Conservation (phyloP, 345 rosid species). For the Ricinus communis region DNA sequence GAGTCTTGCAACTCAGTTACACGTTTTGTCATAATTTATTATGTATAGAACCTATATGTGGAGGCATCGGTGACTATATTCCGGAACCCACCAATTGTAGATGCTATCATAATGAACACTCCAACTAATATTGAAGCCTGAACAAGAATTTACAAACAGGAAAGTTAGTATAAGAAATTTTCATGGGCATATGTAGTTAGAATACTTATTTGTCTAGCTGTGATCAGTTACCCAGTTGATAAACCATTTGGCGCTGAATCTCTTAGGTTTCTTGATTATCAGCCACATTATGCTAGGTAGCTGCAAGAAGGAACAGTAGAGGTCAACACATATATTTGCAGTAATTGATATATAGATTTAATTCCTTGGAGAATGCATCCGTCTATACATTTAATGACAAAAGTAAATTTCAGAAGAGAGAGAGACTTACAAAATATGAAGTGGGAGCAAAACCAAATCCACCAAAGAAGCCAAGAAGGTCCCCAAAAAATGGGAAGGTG, state of each 20-base stretch:
- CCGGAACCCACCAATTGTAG: slow-evolving; percentile 89
- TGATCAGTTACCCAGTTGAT: slow-evolving; percentile 72
- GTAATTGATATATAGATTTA: too few species aligned
- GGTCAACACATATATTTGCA: too few species aligned
- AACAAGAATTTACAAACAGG: neutral
- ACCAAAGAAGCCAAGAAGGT: slow-evolving; percentile 94
- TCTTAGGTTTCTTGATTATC: slow-evolving; percentile 78
- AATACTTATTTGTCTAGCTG: too few species aligned
- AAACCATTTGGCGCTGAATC: slow-evolving; percentile 70
- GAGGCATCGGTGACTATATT: slow-evolving; percentile 78
- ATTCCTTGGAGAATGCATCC: too few species aligned
- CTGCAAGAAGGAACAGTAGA: too few species aligned
- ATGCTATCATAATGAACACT: slow-evolving; percentile 78
- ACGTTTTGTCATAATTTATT: neutral
- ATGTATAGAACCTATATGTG: slow-evolving; percentile 76
- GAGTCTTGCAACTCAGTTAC: too few species aligned
- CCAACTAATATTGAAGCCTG: slow-evolving; percentile 68
- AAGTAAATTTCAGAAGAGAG: neutral
- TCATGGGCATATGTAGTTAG: too few species aligned
- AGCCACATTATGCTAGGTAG: slow-evolving; percentile 96
- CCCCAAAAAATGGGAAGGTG: slow-evolving; percentile 93
- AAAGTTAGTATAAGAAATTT: too few species aligned
- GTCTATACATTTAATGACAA: too few species aligned
- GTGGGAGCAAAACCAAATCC: slow-evolving; percentile 97
- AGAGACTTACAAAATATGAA: slow-evolving; percentile 72